phyloP scores from a whole-genome alignment of 1,284 basidiomycete genomes.

The Cystobasidium sp. region DNA sequence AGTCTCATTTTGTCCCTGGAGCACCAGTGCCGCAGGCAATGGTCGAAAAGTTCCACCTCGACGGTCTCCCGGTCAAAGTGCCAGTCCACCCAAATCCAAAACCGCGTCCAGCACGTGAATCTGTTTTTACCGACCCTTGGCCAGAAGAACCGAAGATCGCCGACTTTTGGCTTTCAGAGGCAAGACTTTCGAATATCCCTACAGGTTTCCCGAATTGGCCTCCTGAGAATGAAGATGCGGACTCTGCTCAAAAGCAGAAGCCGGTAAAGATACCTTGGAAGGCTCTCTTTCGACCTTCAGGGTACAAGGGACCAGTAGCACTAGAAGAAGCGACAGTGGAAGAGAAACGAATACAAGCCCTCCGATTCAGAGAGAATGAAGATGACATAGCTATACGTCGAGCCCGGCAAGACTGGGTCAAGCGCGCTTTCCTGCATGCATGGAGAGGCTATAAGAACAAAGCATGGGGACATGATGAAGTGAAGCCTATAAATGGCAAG shows the following conservation, averaged over 20 bases:
- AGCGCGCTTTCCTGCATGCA: conserved; percentile 50
- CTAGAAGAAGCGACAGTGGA: conserved; percentile 13
- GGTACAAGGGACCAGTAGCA: conserved; percentile 23
- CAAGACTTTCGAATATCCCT: conserved; percentile 3
- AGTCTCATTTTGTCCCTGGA: background rate
- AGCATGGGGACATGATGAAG: conserved; percentile 67
- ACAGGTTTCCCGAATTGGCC: conserved; percentile 36
- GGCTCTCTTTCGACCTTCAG: conserved; percentile 17
- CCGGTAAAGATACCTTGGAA: conserved; percentile 24
- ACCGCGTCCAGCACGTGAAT: conserved; percentile 4
- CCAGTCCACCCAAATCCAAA: conserved; percentile 14
- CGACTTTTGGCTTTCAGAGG: background rate
- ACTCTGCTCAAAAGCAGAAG: background rate
- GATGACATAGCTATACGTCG: conserved; percentile 20
- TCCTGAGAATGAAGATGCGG: background rate
- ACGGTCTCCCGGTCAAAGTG: conserved; percentile 27
- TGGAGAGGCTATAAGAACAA: conserved; percentile 50
- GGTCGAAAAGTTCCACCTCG: conserved; percentile 2
- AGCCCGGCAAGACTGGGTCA: conserved; percentile 57
- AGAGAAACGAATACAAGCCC: conserved; percentile 1
- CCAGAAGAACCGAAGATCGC: conserved; percentile 33
- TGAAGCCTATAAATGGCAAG: conserved; percentile 60
- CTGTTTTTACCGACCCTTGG: conserved; percentile 39
- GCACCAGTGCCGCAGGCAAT: background rate
- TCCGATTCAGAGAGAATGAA: background rate